Base-by-base conservation (phyloP, 345 rosid genomes). In the Eucalyptus shirleyi region DNA sequence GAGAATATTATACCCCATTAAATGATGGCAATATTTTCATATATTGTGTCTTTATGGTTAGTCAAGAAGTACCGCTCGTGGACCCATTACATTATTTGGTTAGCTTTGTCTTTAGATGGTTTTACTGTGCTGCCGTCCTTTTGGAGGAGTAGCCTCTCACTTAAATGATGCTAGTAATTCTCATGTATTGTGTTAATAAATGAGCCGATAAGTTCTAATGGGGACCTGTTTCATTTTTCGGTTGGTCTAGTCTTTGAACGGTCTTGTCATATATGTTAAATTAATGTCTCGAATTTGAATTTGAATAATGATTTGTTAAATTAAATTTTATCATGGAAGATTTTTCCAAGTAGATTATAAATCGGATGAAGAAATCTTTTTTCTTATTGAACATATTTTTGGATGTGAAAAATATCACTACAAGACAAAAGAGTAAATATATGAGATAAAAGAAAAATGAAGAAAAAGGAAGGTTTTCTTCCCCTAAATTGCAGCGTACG, bases 311-410 rank as follows among this genome's bases (percentile, higher is more conserved):
- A 51, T 51, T 50, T 50, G 3, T 50, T 3, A 50, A 50, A 50
- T 2, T 7, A 3, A 50, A 50, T 50, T 16, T 50, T 16, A 51
- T 51, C 8, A 0, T 17, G 21, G 2, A 18, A 51, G 2, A 51
- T 18, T 51, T 17, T 51, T 0, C 2, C 9, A 6, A 18, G 0
- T 0, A 4, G 0, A 51, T 51, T 51, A 51, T 4, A 51, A 51
- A 51, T 51, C 0, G 2, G 2, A 18, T 3, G 21, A 17, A 51
- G 1, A 6, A 51, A 17, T 51, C 4, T 18, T 18, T 51, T 17
- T 51, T 51, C 1, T 51, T 18, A 51, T 51, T 18, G 56, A 2
- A 18, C 9, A 7, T 18, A 18, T 1, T 18, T 51, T 51, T 51
- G 4, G 23, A 51, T 3, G 2, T 18, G 56, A 18, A 51, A 18